Evolutionary conservation across 2,329 filamentous ascomycete genomes (phyloP), one percentile per base, ranked within the genome.

Genomic region (Colletotrichum sp.): DNA sequence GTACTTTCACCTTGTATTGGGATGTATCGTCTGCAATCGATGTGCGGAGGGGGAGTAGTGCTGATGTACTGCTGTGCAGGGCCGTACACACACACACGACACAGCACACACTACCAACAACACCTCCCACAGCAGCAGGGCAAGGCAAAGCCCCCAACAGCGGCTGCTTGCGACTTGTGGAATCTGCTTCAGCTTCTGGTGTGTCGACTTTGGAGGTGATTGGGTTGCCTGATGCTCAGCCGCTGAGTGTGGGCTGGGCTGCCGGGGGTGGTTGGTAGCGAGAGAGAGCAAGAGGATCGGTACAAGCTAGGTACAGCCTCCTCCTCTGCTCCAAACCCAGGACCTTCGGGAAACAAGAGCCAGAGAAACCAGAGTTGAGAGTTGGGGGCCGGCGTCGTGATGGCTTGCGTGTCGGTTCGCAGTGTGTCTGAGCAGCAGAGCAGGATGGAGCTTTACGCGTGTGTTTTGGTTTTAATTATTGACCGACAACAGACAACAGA

Each of bases 211-310:
- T 49, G n/a, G 70, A n/a, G 28, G n/a, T 69, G 70, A 76, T 76
- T 76, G 73, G 73, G 18, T 69, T 39, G 64, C 34, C 64, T 69
- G 57, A 57, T 76, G 24, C 73, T 69, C 73, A 73, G 73, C 73
- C 70, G 73, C 70, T 36, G 57, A 52, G 62, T 57, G 62, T 39
- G 72, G 62, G 28, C 30, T 55, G 62, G 52, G 28, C n/a, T 55
- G 36, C 26, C 24, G 32, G 71, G 65, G 44, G n/a, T 13, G 3
- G 12, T 52, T 13, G 44, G 24, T 39, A 73, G 59, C 60, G 32
- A 69, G 57, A 62, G 64, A 52, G 44, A 52, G 44, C n/a, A 21
- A 55, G 52, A 65, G 73, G 59, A 73, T 73, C 34, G 21, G 44
- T 36, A 65, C 59, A 64, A 49, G 64, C 39, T n/a, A 26, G 21